Conservation (phyloP, 1,139 yeast species). For the Scheffersomyces lignicola region DNA sequence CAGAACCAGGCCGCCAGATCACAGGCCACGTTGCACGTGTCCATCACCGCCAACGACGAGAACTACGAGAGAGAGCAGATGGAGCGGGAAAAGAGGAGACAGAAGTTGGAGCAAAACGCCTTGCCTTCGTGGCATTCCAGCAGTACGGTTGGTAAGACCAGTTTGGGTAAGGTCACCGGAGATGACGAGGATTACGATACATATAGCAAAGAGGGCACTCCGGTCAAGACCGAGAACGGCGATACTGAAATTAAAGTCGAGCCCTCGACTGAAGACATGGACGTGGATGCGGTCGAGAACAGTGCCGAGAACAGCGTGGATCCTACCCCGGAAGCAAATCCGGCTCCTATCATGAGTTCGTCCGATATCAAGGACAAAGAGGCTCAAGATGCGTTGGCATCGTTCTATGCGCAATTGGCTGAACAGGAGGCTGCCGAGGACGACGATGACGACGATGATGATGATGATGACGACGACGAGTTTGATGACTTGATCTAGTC, state of each 20-base stretch:
- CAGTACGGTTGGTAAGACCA: constrained; percentile 72
- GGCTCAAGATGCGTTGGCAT: constrained; percentile 76
- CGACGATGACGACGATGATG: constrained; percentile 61
- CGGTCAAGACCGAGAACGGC: constrained; percentile 14
- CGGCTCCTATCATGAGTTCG: constrained; percentile 11
- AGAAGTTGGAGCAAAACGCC: constrained; percentile 86
- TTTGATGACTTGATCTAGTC: constrained; percentile 34
- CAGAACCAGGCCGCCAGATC: constrained; percentile 45
- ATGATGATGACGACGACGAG: constrained; percentile 49
- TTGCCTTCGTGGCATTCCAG: constrained; percentile 95
- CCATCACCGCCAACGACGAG: constrained; percentile 90
- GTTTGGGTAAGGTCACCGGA: constrained; percentile 43
- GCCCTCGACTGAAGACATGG: constrained; percentile 13
- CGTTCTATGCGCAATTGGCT: constrained; percentile 72
- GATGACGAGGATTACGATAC: constrained; percentile 39
- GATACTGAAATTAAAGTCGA: constrained; percentile 5
- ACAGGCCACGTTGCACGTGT: constrained; percentile 81
- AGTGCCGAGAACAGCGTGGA: constrained; percentile 7
- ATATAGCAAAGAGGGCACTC: constrained; percentile 17
- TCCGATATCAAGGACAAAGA: constrained; percentile 54
- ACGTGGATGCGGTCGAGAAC: constrained; percentile 13
- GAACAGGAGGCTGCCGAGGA: constrained; percentile 62
- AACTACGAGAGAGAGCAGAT: constrained; percentile 64
- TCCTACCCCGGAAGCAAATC: constrained; percentile 14
- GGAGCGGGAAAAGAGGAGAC: constrained; percentile 68